These are phyloP conservation scores for Nannochloropsis salina DNA, from an alignment of 108 stramenopile species.

Conservation along the genomic window DNA sequence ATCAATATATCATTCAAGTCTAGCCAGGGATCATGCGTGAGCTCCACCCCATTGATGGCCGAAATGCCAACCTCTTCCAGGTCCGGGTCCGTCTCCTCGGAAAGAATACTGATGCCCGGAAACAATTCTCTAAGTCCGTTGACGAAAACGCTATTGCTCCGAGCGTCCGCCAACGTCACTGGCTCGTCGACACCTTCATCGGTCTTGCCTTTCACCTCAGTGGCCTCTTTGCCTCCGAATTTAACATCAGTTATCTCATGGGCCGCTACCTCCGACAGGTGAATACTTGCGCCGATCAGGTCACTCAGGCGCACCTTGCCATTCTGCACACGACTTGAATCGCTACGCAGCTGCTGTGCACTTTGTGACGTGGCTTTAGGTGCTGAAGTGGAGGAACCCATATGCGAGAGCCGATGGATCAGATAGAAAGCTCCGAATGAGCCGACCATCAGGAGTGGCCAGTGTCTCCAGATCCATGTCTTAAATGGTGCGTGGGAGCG, in stretches of 20 bases:
- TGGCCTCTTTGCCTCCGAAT: constrained; percentile 15
- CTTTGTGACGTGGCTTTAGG: not conserved
- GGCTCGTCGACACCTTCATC: constrained; percentile 48
- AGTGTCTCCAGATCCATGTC: not conserved
- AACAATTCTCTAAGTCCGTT: constrained; percentile 32
- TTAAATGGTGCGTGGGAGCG: not conserved
- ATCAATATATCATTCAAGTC: constrained; percentile 31
- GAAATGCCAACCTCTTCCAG: constrained; percentile 16
- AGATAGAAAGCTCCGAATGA: not conserved
- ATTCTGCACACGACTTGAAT: not conserved
- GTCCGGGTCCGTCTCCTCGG: constrained; percentile 46
- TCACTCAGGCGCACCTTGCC: not conserved
- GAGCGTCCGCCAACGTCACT: constrained; percentile 39
- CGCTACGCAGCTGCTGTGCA: not conserved
- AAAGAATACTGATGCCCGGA: constrained; percentile 32
- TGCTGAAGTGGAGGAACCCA: not conserved
- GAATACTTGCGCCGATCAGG: not conserved
- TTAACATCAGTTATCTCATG: constrained; percentile 43
- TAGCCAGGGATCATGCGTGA: constrained; percentile 22
- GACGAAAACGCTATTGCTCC: constrained; percentile 34
- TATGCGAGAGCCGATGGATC: not conserved
- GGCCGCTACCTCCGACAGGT: not conserved
- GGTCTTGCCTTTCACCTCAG: constrained; percentile 43
- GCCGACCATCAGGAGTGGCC: not conserved
- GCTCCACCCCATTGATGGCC: constrained; percentile 16